A percentile compares a stretch with the other conserved stretches of the same genome.
Conservation (phyloP, 75 land plant species). For the Cupressus sempervirens region DNA sequence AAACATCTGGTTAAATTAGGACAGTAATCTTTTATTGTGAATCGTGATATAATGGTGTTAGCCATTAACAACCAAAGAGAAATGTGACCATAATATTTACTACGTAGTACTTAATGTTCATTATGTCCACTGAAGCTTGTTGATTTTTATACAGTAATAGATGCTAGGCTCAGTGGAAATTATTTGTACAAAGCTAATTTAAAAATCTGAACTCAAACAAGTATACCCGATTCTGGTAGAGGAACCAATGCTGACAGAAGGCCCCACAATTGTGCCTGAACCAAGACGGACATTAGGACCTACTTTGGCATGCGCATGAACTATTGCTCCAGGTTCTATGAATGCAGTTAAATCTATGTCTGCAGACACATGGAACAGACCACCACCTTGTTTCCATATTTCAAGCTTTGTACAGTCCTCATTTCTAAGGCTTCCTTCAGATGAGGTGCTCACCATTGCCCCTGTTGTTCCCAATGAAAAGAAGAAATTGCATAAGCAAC, state of each 20-base stretch:
- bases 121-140: not conserved
- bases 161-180: not conserved
- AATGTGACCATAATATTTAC: not conserved
- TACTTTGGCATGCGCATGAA: conserved; percentile 47
- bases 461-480: conserved; percentile 10
- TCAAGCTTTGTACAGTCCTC: conserved; percentile 19
- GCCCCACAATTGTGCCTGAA: conserved; percentile 80
- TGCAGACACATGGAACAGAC: conserved; percentile 51
- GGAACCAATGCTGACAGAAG: conserved; percentile 62
- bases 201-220: not conserved
- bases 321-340: conserved; percentile 77
- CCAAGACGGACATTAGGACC: conserved; percentile 55
- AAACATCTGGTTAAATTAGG: no score
- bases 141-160: not conserved
- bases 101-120: not conserved
- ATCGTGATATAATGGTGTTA: not conserved
- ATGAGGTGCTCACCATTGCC: not conserved
- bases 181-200: not conserved
- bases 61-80: not conserved
- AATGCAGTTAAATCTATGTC: conserved; percentile 45
- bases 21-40: no score
- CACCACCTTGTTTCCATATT: conserved; percentile 77
- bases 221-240: conserved; percentile 62
- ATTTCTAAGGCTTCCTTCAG: not conserved
- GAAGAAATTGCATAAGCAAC: not conserved